Conservation (phyloP, 177 flowering plant genomes). For the Vitis hybrid region DNA sequence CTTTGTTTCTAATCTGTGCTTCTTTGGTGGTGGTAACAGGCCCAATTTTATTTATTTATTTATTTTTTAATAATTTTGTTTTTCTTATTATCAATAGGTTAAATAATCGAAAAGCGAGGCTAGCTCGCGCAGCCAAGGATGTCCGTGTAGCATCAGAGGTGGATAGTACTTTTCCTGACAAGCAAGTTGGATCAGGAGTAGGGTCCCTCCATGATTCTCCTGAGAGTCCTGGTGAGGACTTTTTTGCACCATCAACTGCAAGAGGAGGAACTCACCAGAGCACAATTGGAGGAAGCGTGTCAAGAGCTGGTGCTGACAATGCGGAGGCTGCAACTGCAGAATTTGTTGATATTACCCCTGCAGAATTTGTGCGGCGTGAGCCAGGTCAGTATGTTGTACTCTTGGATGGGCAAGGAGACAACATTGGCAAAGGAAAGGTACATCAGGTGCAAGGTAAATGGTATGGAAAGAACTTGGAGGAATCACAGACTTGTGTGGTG, state of each 20-base stretch:
- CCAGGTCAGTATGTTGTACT: conserved; percentile 62
- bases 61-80: neutral
- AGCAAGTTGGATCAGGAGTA: conserved; percentile 36
- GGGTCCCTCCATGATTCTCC: conserved; percentile 44
- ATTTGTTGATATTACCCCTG: conserved; percentile 6
- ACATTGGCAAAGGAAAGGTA: conserved; percentile 65
- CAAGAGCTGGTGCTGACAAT: conserved; percentile 26
- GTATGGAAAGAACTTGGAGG: conserved; percentile 56
- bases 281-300: conserved; percentile 7
- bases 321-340: conserved; percentile 14
- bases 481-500: conserved; percentile 48
- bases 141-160: conserved; percentile 54
- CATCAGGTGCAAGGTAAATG: conserved; percentile 65
- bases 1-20: neutral
- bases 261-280: conserved; percentile 22
- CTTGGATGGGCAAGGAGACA: conserved; percentile 43
- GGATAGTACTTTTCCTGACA: conserved; percentile 50
- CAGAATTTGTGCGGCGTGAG: conserved; percentile 31
- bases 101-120: conserved; percentile 89
- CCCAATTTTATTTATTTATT: too few species aligned
- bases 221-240: conserved; percentile 59
- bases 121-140: conserved; percentile 83
- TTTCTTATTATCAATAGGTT: conserved; percentile 51
- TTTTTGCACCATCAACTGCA: conserved; percentile 26
- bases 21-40: neutral